Conservation (phyloP, 805 yeast genomes). For the Priceomyces castillae region DNA sequence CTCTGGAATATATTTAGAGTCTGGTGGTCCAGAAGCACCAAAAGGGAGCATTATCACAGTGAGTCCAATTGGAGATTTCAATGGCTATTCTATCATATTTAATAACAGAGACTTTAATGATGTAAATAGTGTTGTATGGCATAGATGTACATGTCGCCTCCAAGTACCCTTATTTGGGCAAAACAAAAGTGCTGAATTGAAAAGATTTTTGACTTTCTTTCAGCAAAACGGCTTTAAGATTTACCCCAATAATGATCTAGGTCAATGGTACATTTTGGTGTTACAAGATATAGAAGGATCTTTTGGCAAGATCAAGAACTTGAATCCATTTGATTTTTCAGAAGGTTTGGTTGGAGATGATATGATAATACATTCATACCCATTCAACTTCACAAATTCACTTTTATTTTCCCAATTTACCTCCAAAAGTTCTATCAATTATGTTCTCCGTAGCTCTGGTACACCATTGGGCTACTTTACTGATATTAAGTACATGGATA, state of each 20-base stretch:
- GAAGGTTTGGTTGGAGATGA: slow-evolving; percentile 7
- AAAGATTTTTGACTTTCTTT: slow-evolving; percentile 15
- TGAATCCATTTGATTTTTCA: slow-evolving; percentile 2
- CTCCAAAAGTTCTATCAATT: slow-evolving; percentile 25
- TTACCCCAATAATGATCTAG: slow-evolving; percentile 17
- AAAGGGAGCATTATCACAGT: slow-evolving; percentile 16
- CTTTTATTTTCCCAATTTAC: slow-evolving; percentile 24
- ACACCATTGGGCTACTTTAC: slow-evolving; percentile 24
- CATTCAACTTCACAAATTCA: slow-evolving; percentile 33
- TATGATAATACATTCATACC: slow-evolving; percentile 19
- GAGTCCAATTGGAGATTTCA: slow-evolving; percentile 9
- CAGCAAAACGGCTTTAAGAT: slow-evolving; percentile 20
- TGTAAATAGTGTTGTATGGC: slow-evolving; percentile 15
- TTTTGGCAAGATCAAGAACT: background rate
- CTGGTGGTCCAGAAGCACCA: background rate
- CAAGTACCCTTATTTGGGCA: slow-evolving; percentile 3
- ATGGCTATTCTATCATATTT: slow-evolving; percentile 9
- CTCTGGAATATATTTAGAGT: slow-evolving; percentile 22
- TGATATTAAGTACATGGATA: slow-evolving; percentile 44
- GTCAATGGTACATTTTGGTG: slow-evolving; percentile 4
- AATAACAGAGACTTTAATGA: slow-evolving; percentile 7
- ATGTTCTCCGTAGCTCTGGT: slow-evolving; percentile 14
- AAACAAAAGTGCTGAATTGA: background rate
- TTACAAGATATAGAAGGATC: background rate
- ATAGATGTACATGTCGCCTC: slow-evolving; percentile 8